phyloP scores from a whole-genome alignment of 495 filamentous ascomycete species.

The Lindgomyces ingoldianus region DNA sequence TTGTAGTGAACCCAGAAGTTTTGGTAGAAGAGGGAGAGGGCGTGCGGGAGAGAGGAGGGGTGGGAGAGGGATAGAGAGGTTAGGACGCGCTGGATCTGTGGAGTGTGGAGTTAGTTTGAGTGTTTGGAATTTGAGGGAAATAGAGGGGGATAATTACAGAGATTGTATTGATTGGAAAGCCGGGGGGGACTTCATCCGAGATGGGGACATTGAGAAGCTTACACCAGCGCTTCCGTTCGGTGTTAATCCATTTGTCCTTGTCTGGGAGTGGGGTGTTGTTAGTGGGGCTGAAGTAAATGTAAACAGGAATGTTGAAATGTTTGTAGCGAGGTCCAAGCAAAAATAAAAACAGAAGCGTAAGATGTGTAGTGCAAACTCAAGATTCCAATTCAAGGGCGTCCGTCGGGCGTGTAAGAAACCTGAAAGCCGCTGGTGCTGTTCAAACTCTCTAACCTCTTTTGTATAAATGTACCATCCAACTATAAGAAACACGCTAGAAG shows the following conservation, averaged over 20 bases:
- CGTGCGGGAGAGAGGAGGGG: constrained; percentile 50
- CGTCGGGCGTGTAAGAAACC: too few relatives aligned
- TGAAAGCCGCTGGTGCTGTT: too few relatives aligned
- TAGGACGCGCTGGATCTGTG: constrained; percentile 49
- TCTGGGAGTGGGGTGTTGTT: constrained; percentile 54
- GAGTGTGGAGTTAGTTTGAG: constrained; percentile 55
- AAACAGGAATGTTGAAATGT: neutral
- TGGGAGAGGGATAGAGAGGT: constrained; percentile 36
- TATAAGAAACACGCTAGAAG: too few relatives aligned
- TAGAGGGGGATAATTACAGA: constrained; percentile 61
- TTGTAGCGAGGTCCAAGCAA: too few relatives aligned
- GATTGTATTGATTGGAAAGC: constrained; percentile 1
- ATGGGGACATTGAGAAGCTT: constrained; percentile 63
- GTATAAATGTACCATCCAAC: too few relatives aligned
- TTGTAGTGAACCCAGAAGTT: constrained; percentile 59
- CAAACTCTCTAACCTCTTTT: too few relatives aligned
- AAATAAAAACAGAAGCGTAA: too few relatives aligned
- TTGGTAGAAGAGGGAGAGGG: constrained; percentile 56
- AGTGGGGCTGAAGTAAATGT: neutral
- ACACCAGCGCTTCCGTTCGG: constrained; percentile 65
- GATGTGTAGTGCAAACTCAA: too few relatives aligned
- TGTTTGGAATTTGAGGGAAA: too few relatives aligned
- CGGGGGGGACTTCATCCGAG: constrained; percentile 24
- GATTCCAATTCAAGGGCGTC: too few relatives aligned
- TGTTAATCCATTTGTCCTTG: constrained; percentile 65